phyloP scores from a whole-genome alignment of 208 protist species.

The Tetramitus jugosus region DNA sequence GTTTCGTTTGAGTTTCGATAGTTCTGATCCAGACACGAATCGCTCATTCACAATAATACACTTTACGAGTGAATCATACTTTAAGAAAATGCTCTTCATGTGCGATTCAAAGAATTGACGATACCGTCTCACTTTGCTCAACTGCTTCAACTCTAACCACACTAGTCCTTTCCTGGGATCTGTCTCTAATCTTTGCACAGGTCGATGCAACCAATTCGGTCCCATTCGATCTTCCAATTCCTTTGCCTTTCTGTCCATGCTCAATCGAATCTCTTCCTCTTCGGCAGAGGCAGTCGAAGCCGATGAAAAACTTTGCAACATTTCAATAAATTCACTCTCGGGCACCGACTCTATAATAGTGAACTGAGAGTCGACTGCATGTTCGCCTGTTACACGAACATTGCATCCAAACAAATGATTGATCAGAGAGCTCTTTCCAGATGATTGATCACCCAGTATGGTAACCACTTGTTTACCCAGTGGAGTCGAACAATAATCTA shows the following conservation, averaged over 20 bases:
- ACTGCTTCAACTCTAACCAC: neutral
- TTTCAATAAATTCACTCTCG: neutral
- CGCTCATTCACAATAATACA: slow-evolving; percentile 5
- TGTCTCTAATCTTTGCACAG: neutral
- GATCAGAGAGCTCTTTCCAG: slow-evolving; percentile 3
- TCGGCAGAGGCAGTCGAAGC: no score
- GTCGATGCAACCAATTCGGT: neutral
- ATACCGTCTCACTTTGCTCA: neutral
- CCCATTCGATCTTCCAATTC: no score
- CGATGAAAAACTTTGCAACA: neutral
- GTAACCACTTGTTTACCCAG: neutral
- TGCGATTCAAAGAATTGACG: slow-evolving; percentile 1
- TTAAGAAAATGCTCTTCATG: neutral
- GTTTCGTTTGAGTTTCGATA: neutral
- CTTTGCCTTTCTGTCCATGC: neutral
- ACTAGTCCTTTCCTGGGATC: neutral
- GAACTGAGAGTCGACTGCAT: slow-evolving; percentile 19
- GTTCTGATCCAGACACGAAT: neutral
- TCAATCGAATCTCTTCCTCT: no score
- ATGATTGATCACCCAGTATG: neutral
- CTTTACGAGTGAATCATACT: slow-evolving; percentile 4
- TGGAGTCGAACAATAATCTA: neutral
- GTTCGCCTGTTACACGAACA: neutral
- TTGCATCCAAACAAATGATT: slow-evolving; percentile 1
- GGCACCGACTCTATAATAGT: neutral